phyloP scores from a whole-genome alignment of 2,329 filamentous ascomycete genomes.

The Trichoderma guizhouense region DNA sequence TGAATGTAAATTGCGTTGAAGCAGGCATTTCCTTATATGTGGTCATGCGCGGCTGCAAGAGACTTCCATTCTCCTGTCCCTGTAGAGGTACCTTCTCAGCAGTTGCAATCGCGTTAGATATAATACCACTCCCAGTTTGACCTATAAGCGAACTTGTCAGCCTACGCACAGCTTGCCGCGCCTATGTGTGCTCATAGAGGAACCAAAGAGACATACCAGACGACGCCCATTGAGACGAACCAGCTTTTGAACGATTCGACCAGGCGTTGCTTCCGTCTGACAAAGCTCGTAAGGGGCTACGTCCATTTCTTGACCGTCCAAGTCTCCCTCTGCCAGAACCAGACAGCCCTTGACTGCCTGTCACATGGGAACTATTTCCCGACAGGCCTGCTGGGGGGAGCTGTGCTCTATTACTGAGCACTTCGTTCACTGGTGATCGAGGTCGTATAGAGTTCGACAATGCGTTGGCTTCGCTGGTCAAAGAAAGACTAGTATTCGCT shows the following conservation, averaged over 20 bases:
- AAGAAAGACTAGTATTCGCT: constrained; percentile 40
- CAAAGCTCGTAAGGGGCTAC: constrained; percentile 60
- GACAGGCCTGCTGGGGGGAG: constrained; percentile 27
- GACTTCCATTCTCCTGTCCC: constrained; percentile 75
- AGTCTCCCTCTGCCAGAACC: constrained; percentile 82
- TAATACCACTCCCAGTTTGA: constrained; percentile 62
- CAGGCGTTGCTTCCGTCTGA: constrained; percentile 57
- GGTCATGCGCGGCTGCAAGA: constrained; percentile 66
- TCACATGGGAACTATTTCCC: constrained; percentile 49
- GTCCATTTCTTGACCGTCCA: constrained; percentile 61
- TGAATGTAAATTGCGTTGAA: constrained; percentile 93
- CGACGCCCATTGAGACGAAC: constrained; percentile 44
- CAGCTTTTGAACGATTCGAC: constrained; percentile 48
- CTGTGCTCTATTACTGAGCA: constrained; percentile 26
- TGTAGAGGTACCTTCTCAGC: constrained; percentile 67
- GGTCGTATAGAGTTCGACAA: constrained; percentile 26
- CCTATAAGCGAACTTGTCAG: constrained; percentile 6
- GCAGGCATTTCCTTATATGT: constrained; percentile 60
- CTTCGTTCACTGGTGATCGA: constrained; percentile 31
- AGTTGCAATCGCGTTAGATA: constrained; percentile 87
- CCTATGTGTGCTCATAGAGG: not conserved
- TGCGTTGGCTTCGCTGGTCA: constrained; percentile 41
- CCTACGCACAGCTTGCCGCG: not conserved
- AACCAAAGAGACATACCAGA: constrained; percentile 41
- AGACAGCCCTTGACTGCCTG: constrained; percentile 61